Evolutionary conservation across 306 rosid species (phyloP).

Genomic region (Malus domestica): DNA sequence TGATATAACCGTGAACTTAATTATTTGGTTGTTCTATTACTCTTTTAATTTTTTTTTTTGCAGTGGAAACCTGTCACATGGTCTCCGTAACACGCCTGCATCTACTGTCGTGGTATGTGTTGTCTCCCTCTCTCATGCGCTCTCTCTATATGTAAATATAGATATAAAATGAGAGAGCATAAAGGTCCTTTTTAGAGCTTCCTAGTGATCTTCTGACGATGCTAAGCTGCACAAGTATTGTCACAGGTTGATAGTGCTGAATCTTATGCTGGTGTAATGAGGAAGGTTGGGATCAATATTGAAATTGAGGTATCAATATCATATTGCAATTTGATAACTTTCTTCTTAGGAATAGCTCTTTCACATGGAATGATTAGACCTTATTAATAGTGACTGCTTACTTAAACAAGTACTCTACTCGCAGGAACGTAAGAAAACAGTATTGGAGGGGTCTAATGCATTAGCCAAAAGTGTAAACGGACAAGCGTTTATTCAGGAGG

Average conservation of each 20-base stretch:
- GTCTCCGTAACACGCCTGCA: conserved; percentile 76
- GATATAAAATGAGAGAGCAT: no score
- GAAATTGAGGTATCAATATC: conserved; percentile 65
- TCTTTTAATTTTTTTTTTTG: conserved; percentile 3
- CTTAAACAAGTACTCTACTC: conserved; percentile 8
- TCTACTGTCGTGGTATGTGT: conserved; percentile 54
- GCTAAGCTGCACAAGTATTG: not conserved
- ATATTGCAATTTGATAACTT: not conserved
- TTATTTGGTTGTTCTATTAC: not conserved
- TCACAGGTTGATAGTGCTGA: conserved; percentile 79
- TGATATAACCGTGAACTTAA: not conserved
- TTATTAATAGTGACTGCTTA: not conserved
- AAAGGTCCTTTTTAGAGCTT: no score
- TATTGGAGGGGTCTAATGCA: conserved; percentile 52
- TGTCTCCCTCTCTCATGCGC: not conserved
- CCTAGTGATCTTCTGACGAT: no score
- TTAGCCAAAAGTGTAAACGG: conserved; percentile 75
- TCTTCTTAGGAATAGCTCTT: not conserved
- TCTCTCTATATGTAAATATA: no score
- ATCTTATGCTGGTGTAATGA: conserved; percentile 52
- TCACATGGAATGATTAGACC: not conserved
- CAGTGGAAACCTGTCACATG: conserved; percentile 77
- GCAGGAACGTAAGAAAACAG: conserved; percentile 62
- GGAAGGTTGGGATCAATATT: conserved; percentile 51
- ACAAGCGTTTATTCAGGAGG: conserved; percentile 47